phyloP scores from a whole-genome alignment of 1,284 basidiomycete genomes.

The Malassezia arunalokei region DNA sequence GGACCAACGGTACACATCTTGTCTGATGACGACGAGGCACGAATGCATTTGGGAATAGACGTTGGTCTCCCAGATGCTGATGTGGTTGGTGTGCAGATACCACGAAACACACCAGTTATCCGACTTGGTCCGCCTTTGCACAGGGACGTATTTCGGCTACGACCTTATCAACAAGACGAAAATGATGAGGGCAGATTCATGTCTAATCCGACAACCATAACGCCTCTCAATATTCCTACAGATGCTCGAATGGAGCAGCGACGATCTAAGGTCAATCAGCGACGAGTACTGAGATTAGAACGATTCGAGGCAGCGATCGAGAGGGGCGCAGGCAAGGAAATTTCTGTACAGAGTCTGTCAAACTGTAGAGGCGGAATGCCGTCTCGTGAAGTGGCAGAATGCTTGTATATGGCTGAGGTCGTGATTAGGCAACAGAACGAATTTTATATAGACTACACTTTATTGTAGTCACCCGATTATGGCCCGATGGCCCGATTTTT shows the following conservation, averaged over 20 bases:
- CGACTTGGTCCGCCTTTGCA: too few species aligned
- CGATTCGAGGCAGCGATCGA: slow-evolving; percentile 9
- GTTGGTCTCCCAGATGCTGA: neutral
- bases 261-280: neutral
- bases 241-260: too few species aligned
- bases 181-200: too few species aligned
- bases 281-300: slow-evolving; percentile 1
- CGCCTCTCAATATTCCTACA: too few species aligned
- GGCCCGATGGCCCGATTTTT: too few species aligned
- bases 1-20: neutral
- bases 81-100: too few species aligned
- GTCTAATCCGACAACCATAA: too few species aligned
- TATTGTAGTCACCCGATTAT: neutral
- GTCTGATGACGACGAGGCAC: neutral
- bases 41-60: neutral
- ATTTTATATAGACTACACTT: slow-evolving; percentile 10
- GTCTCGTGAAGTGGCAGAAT: neutral
- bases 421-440: neutral
- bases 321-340: neutral
- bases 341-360: neutral
- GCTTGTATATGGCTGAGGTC: neutral
- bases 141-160: too few species aligned
- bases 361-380: neutral
- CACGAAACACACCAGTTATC: too few species aligned
- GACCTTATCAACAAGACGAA: too few species aligned